Percentiles rank a stretch among this genome's conserved stretches.
These are phyloP conservation scores for Pyrus bretschneideri DNA, from an alignment of 306 rosid genomes.

Conservation along the genomic window DNA sequence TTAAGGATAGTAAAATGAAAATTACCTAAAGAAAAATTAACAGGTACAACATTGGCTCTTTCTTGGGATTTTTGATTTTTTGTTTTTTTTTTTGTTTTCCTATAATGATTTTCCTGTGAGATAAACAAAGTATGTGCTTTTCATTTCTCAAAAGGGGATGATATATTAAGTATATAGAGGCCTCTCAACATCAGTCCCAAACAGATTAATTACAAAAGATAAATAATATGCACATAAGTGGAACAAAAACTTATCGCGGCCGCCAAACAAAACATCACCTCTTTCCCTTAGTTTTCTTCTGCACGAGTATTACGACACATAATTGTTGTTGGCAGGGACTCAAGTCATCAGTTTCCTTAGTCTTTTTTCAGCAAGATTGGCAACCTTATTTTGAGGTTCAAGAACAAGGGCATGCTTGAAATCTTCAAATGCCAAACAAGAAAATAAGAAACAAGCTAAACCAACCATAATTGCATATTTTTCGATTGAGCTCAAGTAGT, in stretches of 20 bases:
- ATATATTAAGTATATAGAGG: background rate
- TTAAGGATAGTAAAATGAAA: too few relatives aligned
- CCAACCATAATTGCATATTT: background rate
- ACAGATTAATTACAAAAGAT: slow-evolving; percentile 11
- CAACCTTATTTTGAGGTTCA: slow-evolving; percentile 76
- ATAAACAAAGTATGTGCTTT: background rate
- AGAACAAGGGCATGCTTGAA: slow-evolving; percentile 79
- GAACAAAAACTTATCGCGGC: slow-evolving; percentile 16
- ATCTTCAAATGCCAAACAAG: slow-evolving; percentile 40
- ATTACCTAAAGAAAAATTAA: too few relatives aligned
- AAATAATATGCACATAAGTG: slow-evolving; percentile 5
- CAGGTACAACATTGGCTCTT: background rate
- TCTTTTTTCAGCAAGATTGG: slow-evolving; percentile 53
- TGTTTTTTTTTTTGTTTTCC: background rate
- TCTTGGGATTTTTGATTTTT: background rate
- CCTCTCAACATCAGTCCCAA: background rate
- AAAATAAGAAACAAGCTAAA: background rate
- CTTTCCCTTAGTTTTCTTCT: background rate
- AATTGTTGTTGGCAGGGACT: background rate
- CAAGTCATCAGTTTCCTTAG: slow-evolving; percentile 49
- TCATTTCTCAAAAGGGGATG: background rate
- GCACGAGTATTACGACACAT: background rate
- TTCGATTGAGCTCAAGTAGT: background rate
- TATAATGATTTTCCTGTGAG: background rate
- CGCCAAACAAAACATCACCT: slow-evolving; percentile 5